phyloP scores from a whole-genome alignment of 805 yeast species.

The Candida piceae region DNA sequence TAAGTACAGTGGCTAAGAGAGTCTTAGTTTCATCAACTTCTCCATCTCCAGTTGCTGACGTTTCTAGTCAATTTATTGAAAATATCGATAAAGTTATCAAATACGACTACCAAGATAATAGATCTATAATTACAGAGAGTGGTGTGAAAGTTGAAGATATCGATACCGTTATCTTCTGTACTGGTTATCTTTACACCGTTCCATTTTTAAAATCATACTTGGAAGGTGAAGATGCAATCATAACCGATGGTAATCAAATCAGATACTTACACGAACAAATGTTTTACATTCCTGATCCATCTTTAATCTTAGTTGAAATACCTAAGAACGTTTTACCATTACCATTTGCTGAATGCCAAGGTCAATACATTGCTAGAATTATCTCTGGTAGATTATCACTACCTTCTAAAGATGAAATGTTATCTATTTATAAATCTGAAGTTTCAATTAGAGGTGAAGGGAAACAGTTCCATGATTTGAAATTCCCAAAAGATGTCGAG shows the following conservation, averaged over 20 bases:
- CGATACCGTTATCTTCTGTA: slow-evolving; percentile 61
- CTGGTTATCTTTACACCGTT: slow-evolving; percentile 65
- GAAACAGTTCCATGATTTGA: slow-evolving; percentile 46
- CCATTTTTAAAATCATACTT: slow-evolving; percentile 50
- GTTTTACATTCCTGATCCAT: slow-evolving; percentile 42
- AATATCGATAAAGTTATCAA: slow-evolving; percentile 22
- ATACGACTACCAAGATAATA: slow-evolving; percentile 23
- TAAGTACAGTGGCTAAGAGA: slow-evolving; percentile 25
- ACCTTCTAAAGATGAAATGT: slow-evolving; percentile 36
- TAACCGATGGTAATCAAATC: slow-evolving; percentile 33
- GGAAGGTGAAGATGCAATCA: slow-evolving; percentile 23
- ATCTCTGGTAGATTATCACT: slow-evolving; percentile 38
- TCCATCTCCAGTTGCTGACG: slow-evolving; percentile 27
- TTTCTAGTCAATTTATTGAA: slow-evolving; percentile 20
- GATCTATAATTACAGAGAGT: slow-evolving; percentile 41
- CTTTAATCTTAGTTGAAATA: slow-evolving; percentile 37
- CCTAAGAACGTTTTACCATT: slow-evolving; percentile 45
- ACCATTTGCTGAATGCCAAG: slow-evolving; percentile 47
- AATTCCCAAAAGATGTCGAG: slow-evolving; percentile 52
- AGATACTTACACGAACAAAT: slow-evolving; percentile 41
- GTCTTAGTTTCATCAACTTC: slow-evolving; percentile 28
- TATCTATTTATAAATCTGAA: slow-evolving; percentile 26
- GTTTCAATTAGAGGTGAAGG: slow-evolving; percentile 46
- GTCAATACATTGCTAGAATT: slow-evolving; percentile 37
- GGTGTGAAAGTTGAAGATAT: slow-evolving; percentile 43